These are phyloP conservation scores for Otatea glauca DNA, from an alignment of 176 grass and related monocot genomes.

Conservation along the genomic window DNA sequence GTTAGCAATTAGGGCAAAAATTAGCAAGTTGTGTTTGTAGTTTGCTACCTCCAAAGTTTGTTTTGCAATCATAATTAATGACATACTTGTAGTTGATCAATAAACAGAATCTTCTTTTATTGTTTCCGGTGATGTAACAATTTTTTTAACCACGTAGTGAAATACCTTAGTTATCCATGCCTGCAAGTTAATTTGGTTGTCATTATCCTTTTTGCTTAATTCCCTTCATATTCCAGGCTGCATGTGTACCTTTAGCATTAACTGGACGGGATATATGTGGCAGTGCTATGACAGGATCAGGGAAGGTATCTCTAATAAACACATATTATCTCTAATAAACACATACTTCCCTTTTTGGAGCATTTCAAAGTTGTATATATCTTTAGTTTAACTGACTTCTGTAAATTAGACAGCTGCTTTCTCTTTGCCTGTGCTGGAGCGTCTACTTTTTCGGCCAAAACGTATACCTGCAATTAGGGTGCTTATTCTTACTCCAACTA, in stretches of 20 bases:
- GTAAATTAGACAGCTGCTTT: constrained; percentile 89
- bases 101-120: not conserved
- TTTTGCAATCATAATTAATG: not conserved
- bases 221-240: constrained; percentile 63
- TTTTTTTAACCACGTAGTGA: not conserved
- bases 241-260: constrained; percentile 95
- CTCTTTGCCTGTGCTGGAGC: constrained; percentile 82
- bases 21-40: not conserved
- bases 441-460: constrained; percentile 90
- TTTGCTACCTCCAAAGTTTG: not conserved
- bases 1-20: not conserved
- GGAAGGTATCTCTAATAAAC: constrained; percentile 70
- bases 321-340: constrained; percentile 44
- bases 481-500: constrained; percentile 93
- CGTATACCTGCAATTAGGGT: constrained; percentile 92
- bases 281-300: constrained; percentile 94
- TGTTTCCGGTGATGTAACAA: not conserved
- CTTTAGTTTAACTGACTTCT: constrained; percentile 38
- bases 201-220: constrained; percentile 33
- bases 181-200: constrained; percentile 7
- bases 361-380: constrained; percentile 34
- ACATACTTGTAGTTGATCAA: not conserved
- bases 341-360: constrained; percentile 18
- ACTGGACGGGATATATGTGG: constrained; percentile 96
- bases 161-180: not conserved